Evolutionary conservation across 768 basidiomycete species (phyloP), one percentile per base, ranked within the genome.

Genomic region (Amanita molliuscula): DNA sequence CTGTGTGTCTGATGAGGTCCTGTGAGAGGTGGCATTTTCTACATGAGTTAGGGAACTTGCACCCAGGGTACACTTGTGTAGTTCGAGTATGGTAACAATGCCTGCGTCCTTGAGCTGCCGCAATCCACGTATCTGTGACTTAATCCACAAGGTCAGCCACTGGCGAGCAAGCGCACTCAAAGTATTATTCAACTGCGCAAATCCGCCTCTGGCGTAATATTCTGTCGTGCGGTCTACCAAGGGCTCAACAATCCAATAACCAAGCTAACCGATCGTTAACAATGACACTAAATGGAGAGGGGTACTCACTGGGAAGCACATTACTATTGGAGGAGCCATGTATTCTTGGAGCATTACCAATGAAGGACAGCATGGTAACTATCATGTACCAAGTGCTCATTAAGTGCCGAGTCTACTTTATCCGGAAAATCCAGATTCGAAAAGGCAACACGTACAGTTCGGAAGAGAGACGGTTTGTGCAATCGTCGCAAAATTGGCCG

Each of bases 191-290:
- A 90, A 71, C 44, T 81, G 75, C 3, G 57, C 48, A 29, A 90
- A 71, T 25, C 88, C 88, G 16, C 88, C 88, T 31, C 77, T 73
- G 11, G 85, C 82, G 59, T 74, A 89, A 41, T 70, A 74, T 59
- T 89, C 88, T 1, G 65, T 68, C 1, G 57, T 56, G 3, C 80
- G 72, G 59, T 88, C 59, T 0, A 89, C 87, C 6, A 90, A 67
- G 3, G 69, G 71, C 59, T 90, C 88, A 6, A 90, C 67, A 42
- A 89, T 80, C 88, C 88, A 90, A 60, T 83, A 90, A 0, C 88
- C 87, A 35, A 89, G 76, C 85, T 88, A 35, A 3, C 38, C 0
- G 16, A 43, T 33, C 23, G 43, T 23, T 43, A 51, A 8, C 25
- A 33, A 43, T 18, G 44, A 34, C 8, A n/a, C 26, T 49, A 21